Conservation (phyloP, 1,284 basidiomycete species). For the Cryptococcus sp. region DNA sequence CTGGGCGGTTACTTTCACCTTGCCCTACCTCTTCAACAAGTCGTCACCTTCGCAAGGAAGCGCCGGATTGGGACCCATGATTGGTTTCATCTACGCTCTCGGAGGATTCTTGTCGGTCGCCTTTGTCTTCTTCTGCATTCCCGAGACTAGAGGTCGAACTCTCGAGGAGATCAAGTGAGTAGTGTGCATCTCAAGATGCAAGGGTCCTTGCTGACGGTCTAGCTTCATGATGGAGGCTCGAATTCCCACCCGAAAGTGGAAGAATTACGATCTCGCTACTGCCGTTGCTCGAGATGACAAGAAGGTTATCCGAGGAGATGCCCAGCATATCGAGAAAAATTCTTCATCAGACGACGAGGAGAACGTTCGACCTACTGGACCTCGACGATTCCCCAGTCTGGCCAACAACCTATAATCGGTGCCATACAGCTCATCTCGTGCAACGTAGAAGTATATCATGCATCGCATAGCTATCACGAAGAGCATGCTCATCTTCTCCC, state of each 20-base stretch:
- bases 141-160: slow-evolving; percentile 38
- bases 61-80: slow-evolving; percentile 46
- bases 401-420: neutral
- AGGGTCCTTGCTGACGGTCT: neutral
- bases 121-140: slow-evolving; percentile 50
- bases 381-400: neutral
- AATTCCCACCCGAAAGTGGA: slow-evolving; percentile 41
- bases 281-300: slow-evolving; percentile 31
- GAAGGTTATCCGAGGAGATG: slow-evolving; percentile 16
- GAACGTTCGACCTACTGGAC: neutral
- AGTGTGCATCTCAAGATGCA: neutral
- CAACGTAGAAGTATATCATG: neutral
- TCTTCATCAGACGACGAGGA: neutral
- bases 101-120: slow-evolving; percentile 39
- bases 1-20: slow-evolving; percentile 47
- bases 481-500: too few species aligned
- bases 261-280: slow-evolving; percentile 36
- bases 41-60: too few species aligned
- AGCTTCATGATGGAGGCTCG: slow-evolving; percentile 35
- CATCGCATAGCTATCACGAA: too few species aligned
- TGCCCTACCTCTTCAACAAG: slow-evolving; percentile 40
- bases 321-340: slow-evolving; percentile 9
- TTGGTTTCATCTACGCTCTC: slow-evolving; percentile 40
- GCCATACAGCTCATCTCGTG: neutral
- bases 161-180: slow-evolving; percentile 41